These are phyloP conservation scores for Ilex aquifolium DNA, from an alignment of 257 asterid genomes.

Conservation along the genomic window DNA sequence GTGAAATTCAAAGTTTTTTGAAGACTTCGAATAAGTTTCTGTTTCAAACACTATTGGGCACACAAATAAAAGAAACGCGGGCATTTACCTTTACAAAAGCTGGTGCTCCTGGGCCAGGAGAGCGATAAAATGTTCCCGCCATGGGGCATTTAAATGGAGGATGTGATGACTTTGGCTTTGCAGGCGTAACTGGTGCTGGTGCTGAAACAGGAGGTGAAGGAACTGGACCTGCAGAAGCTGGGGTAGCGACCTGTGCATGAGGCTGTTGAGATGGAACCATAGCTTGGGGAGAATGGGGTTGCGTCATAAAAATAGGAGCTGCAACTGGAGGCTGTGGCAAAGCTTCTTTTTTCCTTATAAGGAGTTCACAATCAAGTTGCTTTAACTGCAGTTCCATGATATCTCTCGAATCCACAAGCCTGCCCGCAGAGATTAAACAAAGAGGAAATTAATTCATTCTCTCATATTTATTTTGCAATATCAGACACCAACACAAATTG, in stretches of 20 bases:
- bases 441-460: not conserved
- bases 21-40: no score
- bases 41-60: not conserved
- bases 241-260: conserved; percentile 27
- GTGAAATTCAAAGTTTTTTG: no score
- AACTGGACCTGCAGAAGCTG: conserved; percentile 12
- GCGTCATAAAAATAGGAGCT: conserved; percentile 25
- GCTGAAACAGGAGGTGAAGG: conserved; percentile 27
- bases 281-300: conserved; percentile 33
- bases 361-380: conserved; percentile 45
- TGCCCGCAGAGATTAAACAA: conserved; percentile 6
- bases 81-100: conserved; percentile 54
- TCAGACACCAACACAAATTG: no score
- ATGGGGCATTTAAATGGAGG: conserved; percentile 67
- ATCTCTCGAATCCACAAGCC: conserved; percentile 59
- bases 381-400: conserved; percentile 53
- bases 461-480: no score
- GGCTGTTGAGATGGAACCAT: conserved; percentile 23
- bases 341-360: conserved; percentile 54
- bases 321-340: conserved; percentile 35
- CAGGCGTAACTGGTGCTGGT: conserved; percentile 31
- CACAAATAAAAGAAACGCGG: not conserved
- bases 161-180: conserved; percentile 44
- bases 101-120: conserved; percentile 62
- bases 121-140: conserved; percentile 63